phyloP scores from a whole-genome alignment of 768 basidiomycete species.

The Mycena floridula region DNA sequence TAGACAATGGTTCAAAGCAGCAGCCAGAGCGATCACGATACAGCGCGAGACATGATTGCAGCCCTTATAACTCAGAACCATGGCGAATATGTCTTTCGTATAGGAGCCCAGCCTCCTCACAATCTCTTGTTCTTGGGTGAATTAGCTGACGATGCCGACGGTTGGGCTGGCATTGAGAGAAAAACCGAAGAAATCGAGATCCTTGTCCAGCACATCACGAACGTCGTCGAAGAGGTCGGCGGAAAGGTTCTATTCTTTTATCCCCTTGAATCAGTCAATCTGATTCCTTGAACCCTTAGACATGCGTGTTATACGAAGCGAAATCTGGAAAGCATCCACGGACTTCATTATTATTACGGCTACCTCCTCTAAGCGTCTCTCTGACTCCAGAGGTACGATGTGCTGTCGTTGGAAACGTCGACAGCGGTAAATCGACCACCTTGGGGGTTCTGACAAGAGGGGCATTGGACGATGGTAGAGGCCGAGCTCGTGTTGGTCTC shows the following conservation, averaged over 20 bases:
- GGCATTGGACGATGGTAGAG: slow-evolving; percentile 75
- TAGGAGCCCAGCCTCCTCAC: slow-evolving; percentile 63
- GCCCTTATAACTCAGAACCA: slow-evolving; percentile 57
- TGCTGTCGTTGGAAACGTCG: slow-evolving; percentile 94
- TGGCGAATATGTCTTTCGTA: slow-evolving; percentile 71
- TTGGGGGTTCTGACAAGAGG: slow-evolving; percentile 94
- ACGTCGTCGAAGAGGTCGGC: slow-evolving; percentile 67
- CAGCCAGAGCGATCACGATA: slow-evolving; percentile 35
- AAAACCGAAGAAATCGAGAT: slow-evolving; percentile 46
- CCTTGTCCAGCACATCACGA: slow-evolving; percentile 37
- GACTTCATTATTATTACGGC: slow-evolving; percentile 55
- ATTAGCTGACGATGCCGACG: slow-evolving; percentile 35
- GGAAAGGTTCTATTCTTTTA: slow-evolving; percentile 51
- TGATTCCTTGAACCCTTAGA: slow-evolving; percentile 26
- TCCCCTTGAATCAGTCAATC: neutral
- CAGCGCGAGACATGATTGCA: slow-evolving; percentile 60
- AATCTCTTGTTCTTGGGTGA: slow-evolving; percentile 51
- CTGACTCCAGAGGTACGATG: slow-evolving; percentile 89
- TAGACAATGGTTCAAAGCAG: slow-evolving; percentile 43
- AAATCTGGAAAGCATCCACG: slow-evolving; percentile 43
- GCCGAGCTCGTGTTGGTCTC: slow-evolving; percentile 76
- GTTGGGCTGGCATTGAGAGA: slow-evolving; percentile 48
- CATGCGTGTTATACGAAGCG: slow-evolving; percentile 47
- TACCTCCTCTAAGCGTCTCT: slow-evolving; percentile 72
- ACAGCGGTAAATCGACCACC: slow-evolving; percentile 92